phyloP scores from a whole-genome alignment of 495 filamentous ascomycete genomes.

The Aspergillus olivimuriae region DNA sequence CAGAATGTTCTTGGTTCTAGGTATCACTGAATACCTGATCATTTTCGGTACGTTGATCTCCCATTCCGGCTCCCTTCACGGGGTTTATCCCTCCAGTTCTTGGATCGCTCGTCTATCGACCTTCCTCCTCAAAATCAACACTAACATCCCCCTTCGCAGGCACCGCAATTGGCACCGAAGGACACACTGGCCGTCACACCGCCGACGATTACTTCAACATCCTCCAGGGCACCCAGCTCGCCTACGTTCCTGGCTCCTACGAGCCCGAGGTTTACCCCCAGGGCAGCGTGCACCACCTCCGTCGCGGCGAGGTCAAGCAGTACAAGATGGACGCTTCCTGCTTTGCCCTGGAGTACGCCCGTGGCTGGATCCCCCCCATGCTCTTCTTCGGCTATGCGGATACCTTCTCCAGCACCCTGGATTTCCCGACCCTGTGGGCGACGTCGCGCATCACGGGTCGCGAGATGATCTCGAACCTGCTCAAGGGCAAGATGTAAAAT shows the following conservation, averaged over 20 bases:
- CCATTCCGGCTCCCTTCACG: not conserved
- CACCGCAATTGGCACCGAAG: slow-evolving; percentile 81
- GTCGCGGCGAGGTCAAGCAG: slow-evolving; percentile 72
- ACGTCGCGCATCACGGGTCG: slow-evolving; percentile 62
- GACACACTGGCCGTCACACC: slow-evolving; percentile 79
- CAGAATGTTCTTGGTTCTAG: too few species aligned
- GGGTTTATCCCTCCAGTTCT: not conserved
- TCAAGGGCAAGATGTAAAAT: slow-evolving; percentile 62
- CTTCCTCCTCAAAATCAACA: slow-evolving; percentile 1
- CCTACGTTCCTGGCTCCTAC: slow-evolving; percentile 64
- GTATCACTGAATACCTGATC: slow-evolving; percentile 73
- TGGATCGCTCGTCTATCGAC: not conserved
- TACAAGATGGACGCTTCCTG: slow-evolving; percentile 75
- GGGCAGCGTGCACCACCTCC: slow-evolving; percentile 72
- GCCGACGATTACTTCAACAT: slow-evolving; percentile 94
- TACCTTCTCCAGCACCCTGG: slow-evolving; percentile 66
- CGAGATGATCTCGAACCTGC: slow-evolving; percentile 67
- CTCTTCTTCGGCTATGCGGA: slow-evolving; percentile 81
- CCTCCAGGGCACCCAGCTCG: slow-evolving; percentile 64
- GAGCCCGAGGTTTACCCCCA: slow-evolving; percentile 68
- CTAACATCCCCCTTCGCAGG: slow-evolving; percentile 27
- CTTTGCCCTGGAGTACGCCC: slow-evolving; percentile 83
- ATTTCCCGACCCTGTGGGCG: slow-evolving; percentile 72
- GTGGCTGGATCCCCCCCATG: slow-evolving; percentile 89
- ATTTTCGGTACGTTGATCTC: slow-evolving; percentile 54